Evolutionary conservation across 305 asterid genomes (phyloP).

Genomic region (Fraxinus floribunda): DNA sequence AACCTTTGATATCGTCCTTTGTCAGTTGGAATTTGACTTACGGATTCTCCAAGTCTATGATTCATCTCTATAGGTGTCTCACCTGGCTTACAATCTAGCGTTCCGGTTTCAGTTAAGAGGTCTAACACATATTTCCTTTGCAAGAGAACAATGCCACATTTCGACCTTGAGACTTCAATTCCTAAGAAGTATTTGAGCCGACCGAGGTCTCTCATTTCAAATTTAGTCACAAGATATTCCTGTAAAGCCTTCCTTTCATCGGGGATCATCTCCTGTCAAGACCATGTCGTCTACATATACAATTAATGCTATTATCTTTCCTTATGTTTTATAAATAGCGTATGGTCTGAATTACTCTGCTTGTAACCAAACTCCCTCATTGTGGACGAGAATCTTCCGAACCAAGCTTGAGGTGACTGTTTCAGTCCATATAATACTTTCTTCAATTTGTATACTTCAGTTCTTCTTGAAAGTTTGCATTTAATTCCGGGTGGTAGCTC

Average conservation of each 20-base stretch:
- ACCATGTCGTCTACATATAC: not conserved
- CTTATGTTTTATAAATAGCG: not conserved
- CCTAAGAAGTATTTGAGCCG: not conserved
- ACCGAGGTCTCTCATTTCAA: not conserved
- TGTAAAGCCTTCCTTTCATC: too few species aligned
- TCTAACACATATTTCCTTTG: not conserved
- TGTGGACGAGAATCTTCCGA: not conserved
- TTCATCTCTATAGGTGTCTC: not conserved
- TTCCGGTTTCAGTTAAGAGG: not conserved
- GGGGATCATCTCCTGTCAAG: not conserved
- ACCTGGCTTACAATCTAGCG: not conserved
- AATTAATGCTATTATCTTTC: not conserved
- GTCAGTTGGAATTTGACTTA: not conserved
- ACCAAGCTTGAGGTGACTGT: not conserved
- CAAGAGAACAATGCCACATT: not conserved
- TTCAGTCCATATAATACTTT: not conserved
- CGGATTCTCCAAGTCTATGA: not conserved
- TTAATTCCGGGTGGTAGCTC: too few species aligned
- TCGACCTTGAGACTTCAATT: not conserved
- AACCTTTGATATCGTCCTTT: not conserved
- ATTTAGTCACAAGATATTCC: not conserved
- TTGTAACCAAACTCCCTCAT: not conserved
- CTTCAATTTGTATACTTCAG: not conserved
- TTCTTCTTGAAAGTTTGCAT: too few species aligned
- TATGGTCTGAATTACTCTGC: not conserved